Conservation (phyloP, 140 eudicot genomes). For the Senecio squalidus region DNA sequence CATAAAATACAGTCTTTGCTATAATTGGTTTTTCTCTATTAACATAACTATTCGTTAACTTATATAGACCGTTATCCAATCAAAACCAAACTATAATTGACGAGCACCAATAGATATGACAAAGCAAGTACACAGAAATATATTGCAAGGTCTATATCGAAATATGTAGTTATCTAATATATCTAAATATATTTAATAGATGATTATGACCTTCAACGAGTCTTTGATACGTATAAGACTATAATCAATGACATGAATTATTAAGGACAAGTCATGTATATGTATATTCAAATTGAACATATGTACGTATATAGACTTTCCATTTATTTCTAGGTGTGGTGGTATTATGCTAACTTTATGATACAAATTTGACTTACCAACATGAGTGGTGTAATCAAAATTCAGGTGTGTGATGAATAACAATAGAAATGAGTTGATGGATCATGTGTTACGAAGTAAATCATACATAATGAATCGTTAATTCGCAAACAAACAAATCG, state of each 20-base stretch:
- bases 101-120: no score
- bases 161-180: neutral
- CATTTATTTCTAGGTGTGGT: slow-evolving; percentile 15
- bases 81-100: no score
- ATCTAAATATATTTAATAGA: slow-evolving; percentile 9
- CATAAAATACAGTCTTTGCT: no score
- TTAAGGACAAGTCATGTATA: slow-evolving; percentile 11
- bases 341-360: slow-evolving; percentile 23
- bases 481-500: slow-evolving; percentile 6
- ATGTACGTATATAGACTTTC: slow-evolving; percentile 11
- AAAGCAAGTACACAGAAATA: slow-evolving; percentile 6
- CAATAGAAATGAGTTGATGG: slow-evolving; percentile 18
- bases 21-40: no score
- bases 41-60: no score
- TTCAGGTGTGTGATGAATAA: slow-evolving; percentile 20
- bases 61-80: no score
- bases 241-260: slow-evolving; percentile 14
- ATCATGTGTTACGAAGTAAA: slow-evolving; percentile 7
- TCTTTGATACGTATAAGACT: slow-evolving; percentile 7
- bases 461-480: neutral
- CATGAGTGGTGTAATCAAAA: slow-evolving; percentile 23
- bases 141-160: neutral
- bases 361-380: slow-evolving; percentile 10
- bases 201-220: slow-evolving; percentile 23
- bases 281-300: slow-evolving; percentile 10